Base-by-base conservation (phyloP, 1,139 yeast genomes). In the Debaryomyces subglobosus region DNA sequence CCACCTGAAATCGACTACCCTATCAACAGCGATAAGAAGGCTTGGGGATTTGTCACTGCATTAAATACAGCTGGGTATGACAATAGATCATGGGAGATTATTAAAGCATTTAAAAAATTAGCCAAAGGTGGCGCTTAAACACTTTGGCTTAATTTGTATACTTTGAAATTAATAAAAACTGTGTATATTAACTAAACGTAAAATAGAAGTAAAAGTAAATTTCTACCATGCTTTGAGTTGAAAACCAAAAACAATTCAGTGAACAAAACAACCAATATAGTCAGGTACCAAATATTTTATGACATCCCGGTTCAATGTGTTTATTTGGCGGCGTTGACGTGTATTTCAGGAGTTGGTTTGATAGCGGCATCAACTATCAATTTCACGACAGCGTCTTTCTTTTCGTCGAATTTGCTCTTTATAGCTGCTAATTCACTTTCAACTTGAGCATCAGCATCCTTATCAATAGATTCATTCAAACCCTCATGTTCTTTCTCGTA, bases 1-100 rank as follows among this genome's bases (percentile, higher is more conserved):
- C 99, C 99, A 1, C 81, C 84, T 27, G 90, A 92, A 2, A 72
- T 94, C 49, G 98, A 94, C 64, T 94, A 94, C 63, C 99, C 99
- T 3, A 89, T 94, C 54, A 79, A 81, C 29, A 85, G 86, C 59
- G 89, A 85, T 55, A 80, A 83, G 57, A 84, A 80, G 57, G 97
- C 98, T 0, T 92, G 98, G 97, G 78, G 77, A 12, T 86, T 94
- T 69, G 95, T 92, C 4, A 79, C 79, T 52, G 85, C 90, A 33
- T 79, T 94, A 65, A 91, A 91, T 61, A 79, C 81, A 37, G 95
- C 92, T n/a, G 96, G 97, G 15, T 94, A 92, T 62, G 96, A 87
- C 53, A 68, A 75, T 46, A 82, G 95, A 48, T 54, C 77, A 18
- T 89, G 96, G 94, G 82, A 82, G 49, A 81, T 74, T 12, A 53